phyloP scores from a whole-genome alignment of 768 basidiomycete genomes.

The Cystofilobasidium bisporidii region DNA sequence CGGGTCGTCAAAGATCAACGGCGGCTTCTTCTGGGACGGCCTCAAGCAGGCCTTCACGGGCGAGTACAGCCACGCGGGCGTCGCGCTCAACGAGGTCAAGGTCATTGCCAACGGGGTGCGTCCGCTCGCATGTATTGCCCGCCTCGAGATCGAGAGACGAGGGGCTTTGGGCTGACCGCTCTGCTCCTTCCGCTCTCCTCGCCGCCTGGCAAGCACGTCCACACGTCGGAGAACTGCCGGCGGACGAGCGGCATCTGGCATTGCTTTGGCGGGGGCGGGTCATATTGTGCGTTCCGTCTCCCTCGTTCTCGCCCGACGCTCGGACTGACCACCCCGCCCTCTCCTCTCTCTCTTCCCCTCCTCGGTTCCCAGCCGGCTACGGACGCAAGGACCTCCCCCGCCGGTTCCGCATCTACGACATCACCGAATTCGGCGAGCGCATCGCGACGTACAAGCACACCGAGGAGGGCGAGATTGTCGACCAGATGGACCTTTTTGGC shows the following conservation, averaged over 20 bases:
- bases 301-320: constrained; percentile 34
- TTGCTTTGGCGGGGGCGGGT: constrained; percentile 83
- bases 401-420: constrained; percentile 76
- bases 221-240: constrained; percentile 11
- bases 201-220: too few relatives aligned
- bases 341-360: background rate
- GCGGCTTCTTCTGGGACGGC: constrained; percentile 75
- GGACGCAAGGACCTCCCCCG: constrained; percentile 56
- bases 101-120: constrained; percentile 27
- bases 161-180: too few relatives aligned
- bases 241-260: constrained; percentile 62
- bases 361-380: constrained; percentile 38
- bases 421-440: constrained; percentile 83
- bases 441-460: constrained; percentile 74
- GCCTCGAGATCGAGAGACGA: too few relatives aligned
- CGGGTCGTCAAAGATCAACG: constrained; percentile 44
- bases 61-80: constrained; percentile 40
- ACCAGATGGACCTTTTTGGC: constrained; percentile 29
- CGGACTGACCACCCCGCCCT: constrained; percentile 37
- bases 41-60: constrained; percentile 62
- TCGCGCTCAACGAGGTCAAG: constrained; percentile 61
- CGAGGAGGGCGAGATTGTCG: constrained; percentile 30
- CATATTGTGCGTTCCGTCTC: constrained; percentile 60
- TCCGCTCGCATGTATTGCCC: background rate
- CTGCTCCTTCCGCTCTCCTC: too few relatives aligned